Evolutionary conservation across 345 rosid genomes (phyloP).

Genomic region (Salix udensis): DNA sequence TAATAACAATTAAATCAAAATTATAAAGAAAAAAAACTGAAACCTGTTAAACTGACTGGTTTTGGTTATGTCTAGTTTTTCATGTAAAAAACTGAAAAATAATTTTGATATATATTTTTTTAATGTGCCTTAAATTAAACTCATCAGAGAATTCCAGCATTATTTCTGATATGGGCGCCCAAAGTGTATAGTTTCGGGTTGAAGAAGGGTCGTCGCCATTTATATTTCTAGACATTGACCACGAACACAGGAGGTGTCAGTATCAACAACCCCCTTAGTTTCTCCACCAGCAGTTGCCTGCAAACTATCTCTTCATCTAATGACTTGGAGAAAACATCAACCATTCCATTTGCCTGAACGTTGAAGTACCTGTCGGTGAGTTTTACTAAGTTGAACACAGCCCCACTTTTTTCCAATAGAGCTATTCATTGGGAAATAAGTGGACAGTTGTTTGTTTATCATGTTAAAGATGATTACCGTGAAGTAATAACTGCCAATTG

Average conservation of each 20-base stretch:
- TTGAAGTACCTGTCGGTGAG: neutral
- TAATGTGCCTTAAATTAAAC: no score
- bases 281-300: slow-evolving; percentile 2
- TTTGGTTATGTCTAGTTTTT: no score
- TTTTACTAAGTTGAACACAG: neutral
- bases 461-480: slow-evolving; percentile 2
- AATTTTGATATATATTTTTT: no score
- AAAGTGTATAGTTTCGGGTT: slow-evolving; percentile 11
- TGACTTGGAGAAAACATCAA: slow-evolving; percentile 8
- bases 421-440: slow-evolving; percentile 21
- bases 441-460: slow-evolving; percentile 14
- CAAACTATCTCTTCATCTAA: slow-evolving; percentile 10
- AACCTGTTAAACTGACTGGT: no score
- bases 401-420: neutral
- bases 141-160: neutral
- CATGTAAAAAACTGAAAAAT: no score
- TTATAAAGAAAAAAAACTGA: no score
- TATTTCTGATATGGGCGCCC: neutral
- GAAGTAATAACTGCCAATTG: slow-evolving; percentile 14
- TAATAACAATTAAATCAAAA: no score
- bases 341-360: slow-evolving; percentile 2
- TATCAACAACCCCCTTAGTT: slow-evolving; percentile 4
- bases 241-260: neutral
- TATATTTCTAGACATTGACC: neutral
- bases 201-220: slow-evolving; percentile 11